phyloP scores from a whole-genome alignment of 352 stramenopile species.

The Globisporangium polare region DNA sequence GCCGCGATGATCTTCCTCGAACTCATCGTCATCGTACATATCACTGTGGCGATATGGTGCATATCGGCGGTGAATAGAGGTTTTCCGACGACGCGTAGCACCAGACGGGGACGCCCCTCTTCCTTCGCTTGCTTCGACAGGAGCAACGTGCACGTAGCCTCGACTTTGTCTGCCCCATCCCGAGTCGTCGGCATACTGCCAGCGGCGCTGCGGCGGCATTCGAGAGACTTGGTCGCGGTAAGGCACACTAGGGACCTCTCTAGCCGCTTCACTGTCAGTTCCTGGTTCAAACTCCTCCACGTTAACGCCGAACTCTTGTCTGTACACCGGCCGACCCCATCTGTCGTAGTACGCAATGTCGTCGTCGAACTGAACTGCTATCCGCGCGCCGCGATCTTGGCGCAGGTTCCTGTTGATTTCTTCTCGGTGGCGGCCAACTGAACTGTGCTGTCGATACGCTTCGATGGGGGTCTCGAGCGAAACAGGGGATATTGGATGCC shows the following conservation, averaged over 20 bases:
- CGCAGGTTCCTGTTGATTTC: background rate
- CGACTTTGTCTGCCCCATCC: conserved; percentile 10
- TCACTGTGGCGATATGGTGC: background rate
- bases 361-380: conserved; percentile 2
- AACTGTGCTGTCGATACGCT: conserved; percentile 2
- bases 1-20: background rate
- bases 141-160: conserved; percentile 3
- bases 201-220: conserved; percentile 3
- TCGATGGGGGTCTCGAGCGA: conserved; percentile 9
- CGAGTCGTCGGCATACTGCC: conserved; percentile 9
- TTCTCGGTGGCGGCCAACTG: background rate
- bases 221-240: conserved; percentile 3
- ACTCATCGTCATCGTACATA: background rate
- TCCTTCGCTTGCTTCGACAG: background rate
- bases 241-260: background rate
- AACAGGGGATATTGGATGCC: conserved; percentile 5
- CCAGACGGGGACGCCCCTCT: background rate
- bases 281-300: background rate
- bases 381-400: background rate
- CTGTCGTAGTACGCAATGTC: conserved; percentile 14
- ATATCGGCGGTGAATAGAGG: conserved; percentile 4
- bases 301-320: conserved; percentile 1
- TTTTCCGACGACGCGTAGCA: background rate
- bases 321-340: conserved; percentile 14
- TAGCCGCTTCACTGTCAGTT: background rate